Base-by-base conservation (phyloP, 805 yeast species). In the Nakazawaea ambrosiae region DNA sequence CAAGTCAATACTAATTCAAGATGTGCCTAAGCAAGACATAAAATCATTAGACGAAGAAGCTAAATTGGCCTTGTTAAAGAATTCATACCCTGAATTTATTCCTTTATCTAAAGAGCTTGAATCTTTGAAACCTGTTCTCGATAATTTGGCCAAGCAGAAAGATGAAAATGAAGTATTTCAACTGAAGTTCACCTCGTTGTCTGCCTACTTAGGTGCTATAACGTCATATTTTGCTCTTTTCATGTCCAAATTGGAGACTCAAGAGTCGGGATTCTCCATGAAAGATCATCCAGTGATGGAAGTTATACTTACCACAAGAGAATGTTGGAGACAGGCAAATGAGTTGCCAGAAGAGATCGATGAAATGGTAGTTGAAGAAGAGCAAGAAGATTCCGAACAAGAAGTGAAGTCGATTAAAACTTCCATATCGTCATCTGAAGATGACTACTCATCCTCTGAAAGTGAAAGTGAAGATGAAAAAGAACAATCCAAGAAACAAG, bases 281-380 rank as follows among this genome's bases (percentile, higher is more conserved):
- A 87, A 86, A 49, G 94, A 86, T 39, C 90, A 83, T 47, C 83
- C 90, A 3, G 81, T 90, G 2, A 90, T 92, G 96, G 88, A 85
- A 51, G 73, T 82, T 20, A 79, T 90, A 24, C 63, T 90, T 37
- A 78, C 82, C 37, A 70, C 92, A 3, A 72, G 94, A 47, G 96
- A 90, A 52, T 70, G 85, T 14, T 89, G 96, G 96, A 74, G 92
- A 53, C 89, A 83, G 50, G 95, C 94, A 4, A 67, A 61, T 33
- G 74, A 65, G 43, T 53, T 80, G 25, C 72, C 70, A 11, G 66
- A 51, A 25, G 53, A 47, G 43, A 24, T 44, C 18, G 38, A 40
- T 31, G 46, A 15, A 31, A 52, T 50, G 6, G 58, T 53, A 26
- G 42, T 47, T 5, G 58, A 49, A 8, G 46, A 18, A 11, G 34